Conservation (phyloP, 129 eudicot species). For the sunflower (Helianthus annuus) region DNA sequence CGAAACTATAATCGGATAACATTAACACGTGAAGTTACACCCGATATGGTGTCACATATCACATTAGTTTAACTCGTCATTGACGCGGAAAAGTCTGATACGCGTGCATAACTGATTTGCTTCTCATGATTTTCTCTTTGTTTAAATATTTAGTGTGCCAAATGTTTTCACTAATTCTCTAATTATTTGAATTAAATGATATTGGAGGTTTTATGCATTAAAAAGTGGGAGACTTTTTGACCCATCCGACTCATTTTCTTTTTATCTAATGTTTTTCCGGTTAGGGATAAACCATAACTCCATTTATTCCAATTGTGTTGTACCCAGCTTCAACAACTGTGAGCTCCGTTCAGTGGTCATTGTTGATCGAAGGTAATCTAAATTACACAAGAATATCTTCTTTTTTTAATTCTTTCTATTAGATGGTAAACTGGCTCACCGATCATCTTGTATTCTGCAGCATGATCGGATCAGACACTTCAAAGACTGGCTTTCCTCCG, state of each 20-base stretch:
- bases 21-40: too few relatives aligned
- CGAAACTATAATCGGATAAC: too few relatives aligned
- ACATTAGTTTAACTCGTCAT: too few relatives aligned
- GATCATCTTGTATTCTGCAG: conserved; percentile 40
- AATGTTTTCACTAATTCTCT: background rate
- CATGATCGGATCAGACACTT: conserved; percentile 48
- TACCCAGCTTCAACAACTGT: too few relatives aligned
- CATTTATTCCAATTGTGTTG: too few relatives aligned
- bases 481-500: conserved; percentile 69
- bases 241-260: background rate
- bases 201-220: background rate
- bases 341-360: conserved; percentile 82
- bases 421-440: background rate
- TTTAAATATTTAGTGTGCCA: background rate
- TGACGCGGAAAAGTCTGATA: too few relatives aligned
- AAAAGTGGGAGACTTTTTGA: background rate
- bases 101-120: too few relatives aligned
- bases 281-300: background rate
- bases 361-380: conserved; percentile 70
- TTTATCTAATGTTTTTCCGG: too few relatives aligned
- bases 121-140: too few relatives aligned
- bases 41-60: too few relatives aligned
- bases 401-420: background rate
- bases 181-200: background rate
- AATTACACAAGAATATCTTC: background rate